phyloP scores from a whole-genome alignment of 257 asterid genomes.

The Ilex aquifolium region DNA sequence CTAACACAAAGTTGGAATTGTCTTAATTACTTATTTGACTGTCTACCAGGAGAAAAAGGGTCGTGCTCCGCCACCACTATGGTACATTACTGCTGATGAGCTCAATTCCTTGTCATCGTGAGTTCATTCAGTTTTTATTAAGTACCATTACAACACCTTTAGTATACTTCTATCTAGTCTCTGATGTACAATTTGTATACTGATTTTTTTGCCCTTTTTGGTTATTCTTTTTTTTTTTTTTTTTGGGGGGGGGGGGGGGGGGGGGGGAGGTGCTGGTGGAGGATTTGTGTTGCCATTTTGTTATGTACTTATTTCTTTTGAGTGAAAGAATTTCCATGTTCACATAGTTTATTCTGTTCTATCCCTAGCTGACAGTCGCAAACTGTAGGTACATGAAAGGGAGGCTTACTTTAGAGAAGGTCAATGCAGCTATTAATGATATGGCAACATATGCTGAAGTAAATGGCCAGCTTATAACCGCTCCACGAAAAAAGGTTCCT shows the following conservation, averaged over 20 bases:
- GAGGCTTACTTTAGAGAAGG: constrained; percentile 85
- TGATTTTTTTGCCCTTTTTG: neutral
- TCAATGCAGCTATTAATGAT: constrained; percentile 83
- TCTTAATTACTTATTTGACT: neutral
- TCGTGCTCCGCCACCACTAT: constrained; percentile 67
- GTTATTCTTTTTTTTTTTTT: neutral
- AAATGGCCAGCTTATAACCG: constrained; percentile 75
- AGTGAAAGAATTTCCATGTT: neutral
- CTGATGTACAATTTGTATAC: neutral
- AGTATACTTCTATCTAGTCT: neutral
- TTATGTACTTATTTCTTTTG: too few relatives aligned
- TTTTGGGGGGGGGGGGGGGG: neutral
- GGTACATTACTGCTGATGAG: constrained; percentile 75
- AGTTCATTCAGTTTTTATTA: constrained; percentile 27
- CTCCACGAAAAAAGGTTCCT: constrained; percentile 78
- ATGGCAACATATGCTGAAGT: constrained; percentile 85
- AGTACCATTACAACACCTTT: neutral
- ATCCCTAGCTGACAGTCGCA: constrained; percentile 13
- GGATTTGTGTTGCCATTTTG: too few relatives aligned
- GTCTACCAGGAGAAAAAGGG: constrained; percentile 66
- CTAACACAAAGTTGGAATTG: neutral
- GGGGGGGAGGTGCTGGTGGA: neutral
- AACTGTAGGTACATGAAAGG: constrained; percentile 86
- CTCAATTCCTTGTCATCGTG: constrained; percentile 78
- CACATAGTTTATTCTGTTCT: neutral